These are phyloP conservation scores for Microbotryomycetes sp. DNA, from an alignment of 1,284 basidiomycete genomes.

Conservation along the genomic window DNA sequence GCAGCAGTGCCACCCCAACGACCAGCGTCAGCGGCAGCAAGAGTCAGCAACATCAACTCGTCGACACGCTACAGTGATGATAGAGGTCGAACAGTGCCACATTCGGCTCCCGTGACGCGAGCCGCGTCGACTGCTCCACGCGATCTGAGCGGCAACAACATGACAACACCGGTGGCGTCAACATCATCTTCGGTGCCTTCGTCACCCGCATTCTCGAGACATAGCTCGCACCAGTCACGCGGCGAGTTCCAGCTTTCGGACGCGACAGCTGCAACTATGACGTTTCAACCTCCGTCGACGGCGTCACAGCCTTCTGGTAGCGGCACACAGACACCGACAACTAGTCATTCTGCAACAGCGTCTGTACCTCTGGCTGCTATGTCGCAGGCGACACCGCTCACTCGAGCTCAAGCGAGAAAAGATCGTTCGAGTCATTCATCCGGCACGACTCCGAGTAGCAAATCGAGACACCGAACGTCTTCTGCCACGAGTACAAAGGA, in stretches of 20 bases:
- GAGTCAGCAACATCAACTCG: too few relatives aligned
- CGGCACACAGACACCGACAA: background rate
- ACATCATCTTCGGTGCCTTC: background rate
- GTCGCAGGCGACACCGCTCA: background rate
- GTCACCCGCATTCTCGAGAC: slow-evolving; percentile 2
- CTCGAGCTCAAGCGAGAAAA: background rate
- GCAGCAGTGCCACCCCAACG: slow-evolving; percentile 10
- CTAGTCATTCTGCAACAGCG: background rate
- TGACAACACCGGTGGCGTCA: background rate
- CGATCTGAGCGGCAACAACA: too few relatives aligned
- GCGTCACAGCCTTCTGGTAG: background rate
- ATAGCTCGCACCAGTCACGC: background rate
- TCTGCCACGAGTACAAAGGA: background rate
- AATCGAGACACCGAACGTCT: background rate
- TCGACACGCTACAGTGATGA: too few relatives aligned
- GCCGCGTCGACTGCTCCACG: slow-evolving; percentile 8
- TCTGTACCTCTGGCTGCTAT: background rate
- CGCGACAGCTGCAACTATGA: background rate
- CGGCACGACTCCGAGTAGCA: background rate
- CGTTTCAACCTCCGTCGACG: background rate
- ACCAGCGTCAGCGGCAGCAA: slow-evolving; percentile 12
- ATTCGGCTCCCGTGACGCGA: slow-evolving; percentile 7
- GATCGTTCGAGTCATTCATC: background rate
- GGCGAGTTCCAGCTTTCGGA: background rate
- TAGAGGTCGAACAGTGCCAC: too few relatives aligned